Percentiles rank a stretch among this genome's conserved stretches.
phyloP scores from a whole-genome alignment of 352 stramenopile genomes.

The Phytophthora europaea region DNA sequence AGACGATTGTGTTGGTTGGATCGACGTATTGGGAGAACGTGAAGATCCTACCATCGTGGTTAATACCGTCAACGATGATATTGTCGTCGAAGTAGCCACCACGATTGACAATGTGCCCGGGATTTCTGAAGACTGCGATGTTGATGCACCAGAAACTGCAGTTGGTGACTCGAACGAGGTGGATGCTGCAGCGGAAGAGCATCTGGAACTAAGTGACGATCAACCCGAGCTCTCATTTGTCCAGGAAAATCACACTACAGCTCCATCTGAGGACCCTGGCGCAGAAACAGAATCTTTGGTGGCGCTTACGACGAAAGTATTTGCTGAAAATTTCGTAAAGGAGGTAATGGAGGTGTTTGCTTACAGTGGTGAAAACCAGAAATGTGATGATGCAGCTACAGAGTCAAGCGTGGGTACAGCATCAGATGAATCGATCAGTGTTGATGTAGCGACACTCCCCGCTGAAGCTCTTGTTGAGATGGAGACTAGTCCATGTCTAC shows the following conservation, averaged over 20 bases:
- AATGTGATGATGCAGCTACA: background rate
- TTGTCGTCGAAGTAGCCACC: no score
- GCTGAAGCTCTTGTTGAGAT: background rate
- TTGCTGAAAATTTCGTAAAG: conserved; percentile 26
- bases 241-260: background rate
- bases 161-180: background rate
- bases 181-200: background rate
- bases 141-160: background rate
- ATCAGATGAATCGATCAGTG: background rate
- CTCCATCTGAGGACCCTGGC: background rate
- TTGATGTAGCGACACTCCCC: background rate
- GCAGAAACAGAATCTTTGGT: conserved; percentile 2
- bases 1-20: background rate
- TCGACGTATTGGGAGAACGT: background rate
- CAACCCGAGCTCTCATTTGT: background rate
- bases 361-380: conserved; percentile 6
- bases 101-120: no score
- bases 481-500: background rate
- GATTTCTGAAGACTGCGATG: no score
- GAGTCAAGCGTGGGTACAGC: background rate
- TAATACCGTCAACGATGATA: background rate
- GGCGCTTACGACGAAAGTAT: conserved; percentile 8
- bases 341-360: conserved; percentile 20
- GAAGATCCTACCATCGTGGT: background rate
- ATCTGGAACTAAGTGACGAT: background rate